Evolutionary conservation across 306 rosid genomes (phyloP), one percentile per base, ranked within the genome.

Genomic region (Pyrus bretschneideri): DNA sequence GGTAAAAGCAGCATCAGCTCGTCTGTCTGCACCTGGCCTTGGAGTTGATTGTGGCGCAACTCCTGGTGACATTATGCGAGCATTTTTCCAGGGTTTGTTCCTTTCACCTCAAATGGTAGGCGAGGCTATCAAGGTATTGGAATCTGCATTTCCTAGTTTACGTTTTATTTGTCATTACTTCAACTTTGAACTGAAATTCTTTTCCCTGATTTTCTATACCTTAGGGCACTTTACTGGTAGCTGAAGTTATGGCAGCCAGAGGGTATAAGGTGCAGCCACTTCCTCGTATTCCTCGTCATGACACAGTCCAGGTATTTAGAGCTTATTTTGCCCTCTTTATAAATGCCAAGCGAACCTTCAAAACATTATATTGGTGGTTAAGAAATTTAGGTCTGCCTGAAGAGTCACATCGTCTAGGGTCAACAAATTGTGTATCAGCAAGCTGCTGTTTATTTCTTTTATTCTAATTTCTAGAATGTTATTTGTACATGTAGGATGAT

Each of bases 61-160:
- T 72, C 94, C 98, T 1, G 98, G 98, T 12, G 87, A 93, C 76
- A 52, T 89, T 60, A 93, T 91, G 97, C 86, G 98, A 74, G 83
- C 94, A 38, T 88, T 93, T 82, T 93, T 93, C 79, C 98, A 91
- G 81, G 98, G 98, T 19, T 83, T 91, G 75, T 91, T 87, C 84
- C 98, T 93, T 81, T 90, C 98, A n/a, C 97, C 98, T 87, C 98
- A 93, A 90, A 93, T 93, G 98, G 98, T 93, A 65, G 98, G 98
- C n/a, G 97, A 91, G 83, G 96, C 97, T 63, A 64, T 93, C 85
- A 93, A 93, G 97, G 98, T 93, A 73, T 70, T 62, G 22, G 29
- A 77, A 63, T 75, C 82, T 74, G 80, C 74, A 64, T 68, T 54
- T 35, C 45, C 65, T 25, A 14, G 22, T 63, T 55, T 46, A 71